phyloP scores from a whole-genome alignment of 495 filamentous ascomycete species.

The Achaetomiella virescens region DNA sequence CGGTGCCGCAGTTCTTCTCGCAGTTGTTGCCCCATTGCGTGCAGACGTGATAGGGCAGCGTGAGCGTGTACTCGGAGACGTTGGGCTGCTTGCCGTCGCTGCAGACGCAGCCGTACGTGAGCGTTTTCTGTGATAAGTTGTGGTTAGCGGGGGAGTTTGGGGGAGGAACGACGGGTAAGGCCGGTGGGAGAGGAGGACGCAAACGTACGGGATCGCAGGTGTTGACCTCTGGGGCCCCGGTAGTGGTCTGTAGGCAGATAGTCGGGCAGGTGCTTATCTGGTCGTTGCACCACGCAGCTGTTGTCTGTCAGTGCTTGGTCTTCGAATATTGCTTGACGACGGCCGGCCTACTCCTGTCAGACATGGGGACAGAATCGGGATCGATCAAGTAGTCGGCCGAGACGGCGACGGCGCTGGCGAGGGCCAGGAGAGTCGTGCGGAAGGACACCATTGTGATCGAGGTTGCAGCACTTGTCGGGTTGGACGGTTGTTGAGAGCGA shows the following conservation, averaged over 20 bases:
- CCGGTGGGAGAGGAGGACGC: neutral
- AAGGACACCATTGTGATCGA: conserved; percentile 42
- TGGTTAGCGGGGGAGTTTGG: conserved; percentile 11
- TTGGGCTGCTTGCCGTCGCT: conserved; percentile 66
- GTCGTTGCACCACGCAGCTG: conserved; percentile 63
- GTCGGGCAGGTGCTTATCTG: conserved; percentile 66
- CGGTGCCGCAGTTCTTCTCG: conserved; percentile 51
- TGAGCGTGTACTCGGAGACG: conserved; percentile 74
- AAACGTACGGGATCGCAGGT: conserved; percentile 63
- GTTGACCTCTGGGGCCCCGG: conserved; percentile 51
- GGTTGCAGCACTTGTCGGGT: neutral
- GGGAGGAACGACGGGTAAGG: neutral
- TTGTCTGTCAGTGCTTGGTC: neutral
- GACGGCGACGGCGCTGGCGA: conserved; percentile 39
- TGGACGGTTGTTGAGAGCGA: neutral
- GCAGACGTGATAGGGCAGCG: conserved; percentile 81
- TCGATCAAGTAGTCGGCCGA: conserved; percentile 52
- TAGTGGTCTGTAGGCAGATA: conserved; percentile 65
- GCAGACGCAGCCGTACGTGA: conserved; percentile 72
- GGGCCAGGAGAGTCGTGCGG: conserved; percentile 38
- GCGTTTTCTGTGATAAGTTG: conserved; percentile 45
- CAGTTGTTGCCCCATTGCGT: conserved; percentile 66
- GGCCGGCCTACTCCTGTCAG: conserved; percentile 35
- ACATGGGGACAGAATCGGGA: conserved; percentile 48
- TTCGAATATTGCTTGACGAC: neutral